Base-by-base conservation (phyloP, 305 asterid species). In the Fraxinus nigra region DNA sequence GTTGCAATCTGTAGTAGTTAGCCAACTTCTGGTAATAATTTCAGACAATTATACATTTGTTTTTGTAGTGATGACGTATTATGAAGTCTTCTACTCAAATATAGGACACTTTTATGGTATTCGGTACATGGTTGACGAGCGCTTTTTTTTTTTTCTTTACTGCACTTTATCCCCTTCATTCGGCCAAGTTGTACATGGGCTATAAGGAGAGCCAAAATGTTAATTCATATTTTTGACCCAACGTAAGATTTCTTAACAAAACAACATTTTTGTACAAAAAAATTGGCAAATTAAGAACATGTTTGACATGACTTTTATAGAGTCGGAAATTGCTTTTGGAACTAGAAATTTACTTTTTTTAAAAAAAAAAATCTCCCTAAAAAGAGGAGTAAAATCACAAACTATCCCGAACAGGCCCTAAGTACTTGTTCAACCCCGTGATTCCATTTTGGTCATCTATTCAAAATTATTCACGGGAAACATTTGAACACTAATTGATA, bases 401-500 rank as follows among this genome's bases (percentile, higher is more conserved):
- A 16, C 61, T 16, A 51, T 51, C 61, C 61, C 20, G 5, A 51
- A 48, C 7, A 14, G 6, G 56, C 56, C 18, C 18, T n/a, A 51
- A 5, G 22, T 14, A n/a, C 61, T 51, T 51, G 22, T 48, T 51
- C 22, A 14, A 51, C 63, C 13, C 24, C 30, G 28, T 26, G 9
- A 59, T 24, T 20, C 32, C 69, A 59, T 59, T 59, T 6, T 22
- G 16, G 0, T 8, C 14, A 20, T 61, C 70, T 22, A 22, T 20
- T 7, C 32, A 61, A 61, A 22, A 22, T 61, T 61, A 22, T 61
- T 61, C 70, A 8, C 5, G 70, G 5, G 3, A 22, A 61, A 61
- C 32, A 14, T 7, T 61, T 9, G 32, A 81, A 81, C 79, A 73
- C 65, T 70, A 48, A 34, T 32, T 59, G 26, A 56, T 76, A 79